A percentile compares a stretch with the other conserved stretches of the same genome.
Evolutionary conservation across 164 flowering plant genomes (phyloP).

Genomic region (Nymphaea thermarum): DNA sequence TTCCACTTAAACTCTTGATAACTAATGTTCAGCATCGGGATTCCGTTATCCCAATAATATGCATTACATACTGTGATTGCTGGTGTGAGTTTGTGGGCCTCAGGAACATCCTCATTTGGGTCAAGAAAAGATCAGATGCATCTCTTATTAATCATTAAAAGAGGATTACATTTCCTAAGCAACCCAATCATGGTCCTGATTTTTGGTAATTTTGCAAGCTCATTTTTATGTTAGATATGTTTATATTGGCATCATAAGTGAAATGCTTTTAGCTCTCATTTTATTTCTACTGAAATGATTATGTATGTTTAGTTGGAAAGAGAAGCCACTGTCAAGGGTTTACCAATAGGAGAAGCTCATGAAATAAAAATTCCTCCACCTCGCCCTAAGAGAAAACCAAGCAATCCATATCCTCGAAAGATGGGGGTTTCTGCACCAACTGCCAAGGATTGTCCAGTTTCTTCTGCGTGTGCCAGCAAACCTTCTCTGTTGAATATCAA

Average conservation of each 20-base stretch:
- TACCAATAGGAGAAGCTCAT: conserved; percentile 56
- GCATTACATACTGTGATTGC: too few relatives aligned
- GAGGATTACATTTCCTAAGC: too few relatives aligned
- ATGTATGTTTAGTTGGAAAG: conserved; percentile 64
- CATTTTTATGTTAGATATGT: too few relatives aligned
- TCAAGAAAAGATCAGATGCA: too few relatives aligned
- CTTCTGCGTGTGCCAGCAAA: conserved; percentile 25
- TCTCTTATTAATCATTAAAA: too few relatives aligned
- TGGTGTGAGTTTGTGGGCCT: too few relatives aligned
- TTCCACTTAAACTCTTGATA: too few relatives aligned
- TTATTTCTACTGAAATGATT: not conserved
- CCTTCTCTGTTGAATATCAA: conserved; percentile 32
- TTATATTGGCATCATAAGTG: not conserved
- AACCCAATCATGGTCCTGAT: too few relatives aligned
- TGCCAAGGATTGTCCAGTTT: conserved; percentile 7
- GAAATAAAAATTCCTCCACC: conserved; percentile 97
- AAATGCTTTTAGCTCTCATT: not conserved
- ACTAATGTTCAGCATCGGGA: too few relatives aligned
- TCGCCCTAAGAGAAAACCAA: conserved; percentile 92
- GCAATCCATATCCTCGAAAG: conserved; percentile 94
- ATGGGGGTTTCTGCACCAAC: conserved; percentile 26
- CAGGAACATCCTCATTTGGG: too few relatives aligned
- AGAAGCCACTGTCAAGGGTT: conserved; percentile 70
- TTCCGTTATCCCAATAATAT: too few relatives aligned
- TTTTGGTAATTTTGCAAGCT: too few relatives aligned